Conservation (phyloP, 2,329 filamentous ascomycete genomes). For the Fusarium algeriense region DNA sequence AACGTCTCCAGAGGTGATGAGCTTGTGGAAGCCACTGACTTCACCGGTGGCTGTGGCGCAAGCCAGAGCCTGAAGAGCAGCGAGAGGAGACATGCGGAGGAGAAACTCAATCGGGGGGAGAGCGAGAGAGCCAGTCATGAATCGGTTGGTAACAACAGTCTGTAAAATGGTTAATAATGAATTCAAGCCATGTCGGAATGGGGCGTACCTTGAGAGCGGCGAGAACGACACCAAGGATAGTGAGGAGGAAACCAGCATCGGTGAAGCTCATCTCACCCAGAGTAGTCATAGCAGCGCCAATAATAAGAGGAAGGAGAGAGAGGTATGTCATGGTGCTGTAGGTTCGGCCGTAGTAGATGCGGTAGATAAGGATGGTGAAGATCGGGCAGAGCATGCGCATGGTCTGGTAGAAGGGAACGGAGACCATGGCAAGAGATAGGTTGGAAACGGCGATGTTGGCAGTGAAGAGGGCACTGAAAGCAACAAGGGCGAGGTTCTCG, state of each 20-base stretch:
- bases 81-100: slow-evolving; percentile 72
- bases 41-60: slow-evolving; percentile 67
- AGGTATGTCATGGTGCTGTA: slow-evolving; percentile 70
- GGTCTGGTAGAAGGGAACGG: slow-evolving; percentile 75
- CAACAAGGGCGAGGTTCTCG: slow-evolving; percentile 67
- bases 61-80: slow-evolving; percentile 65
- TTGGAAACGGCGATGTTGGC: slow-evolving; percentile 75
- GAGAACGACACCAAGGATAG: slow-evolving; percentile 65
- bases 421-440: slow-evolving; percentile 71
- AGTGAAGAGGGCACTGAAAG: slow-evolving; percentile 72
- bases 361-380: slow-evolving; percentile 72
- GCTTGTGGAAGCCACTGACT: slow-evolving; percentile 56
- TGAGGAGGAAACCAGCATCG: slow-evolving; percentile 67
- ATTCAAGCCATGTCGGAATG: not conserved
- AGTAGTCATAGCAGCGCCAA: slow-evolving; percentile 70
- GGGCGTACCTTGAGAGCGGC: slow-evolving; percentile 65
- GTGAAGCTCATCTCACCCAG: slow-evolving; percentile 74
- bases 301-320: slow-evolving; percentile 70
- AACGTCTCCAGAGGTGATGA: slow-evolving; percentile 53
- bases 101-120: slow-evolving; percentile 71
- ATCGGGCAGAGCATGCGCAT: slow-evolving; percentile 72
- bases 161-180: slow-evolving; percentile 43
- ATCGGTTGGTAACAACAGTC: slow-evolving; percentile 73
- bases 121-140: slow-evolving; percentile 71
- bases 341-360: slow-evolving; percentile 65